Conservation (phyloP, 1,284 basidiomycete species). For the Ustilago nuda region DNA sequence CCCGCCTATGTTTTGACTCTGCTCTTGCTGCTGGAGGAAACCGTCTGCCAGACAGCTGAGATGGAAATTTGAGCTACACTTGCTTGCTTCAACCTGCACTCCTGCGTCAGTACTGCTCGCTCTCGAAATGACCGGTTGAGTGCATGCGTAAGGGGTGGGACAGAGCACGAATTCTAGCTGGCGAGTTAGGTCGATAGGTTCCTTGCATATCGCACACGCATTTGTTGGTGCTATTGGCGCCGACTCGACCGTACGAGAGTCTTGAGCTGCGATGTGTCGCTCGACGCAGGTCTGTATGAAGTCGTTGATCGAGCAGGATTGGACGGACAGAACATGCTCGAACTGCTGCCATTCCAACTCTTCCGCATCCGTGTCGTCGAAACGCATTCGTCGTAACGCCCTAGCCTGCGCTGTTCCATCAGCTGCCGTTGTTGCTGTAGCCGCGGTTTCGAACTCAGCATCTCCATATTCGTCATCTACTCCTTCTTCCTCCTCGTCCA, state of each 20-base stretch:
- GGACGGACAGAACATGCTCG: constrained; percentile 7
- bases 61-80: constrained; percentile 76
- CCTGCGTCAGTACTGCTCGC: not conserved
- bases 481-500: constrained; percentile 18
- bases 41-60: constrained; percentile 77
- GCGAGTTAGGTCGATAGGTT: constrained; percentile 27
- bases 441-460: not conserved
- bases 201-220: constrained; percentile 27
- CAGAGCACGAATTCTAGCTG: constrained; percentile 40
- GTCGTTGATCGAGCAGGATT: constrained; percentile 16
- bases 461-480: constrained; percentile 10
- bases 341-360: constrained; percentile 42
- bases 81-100: not conserved
- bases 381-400: constrained; percentile 21
- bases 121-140: not conserved
- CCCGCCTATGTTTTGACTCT: not conserved
- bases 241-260: constrained; percentile 17
- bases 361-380: constrained; percentile 34
- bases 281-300: constrained; percentile 38
- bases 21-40: constrained; percentile 72
- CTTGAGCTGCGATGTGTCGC: constrained; percentile 33
- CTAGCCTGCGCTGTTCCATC: not conserved
- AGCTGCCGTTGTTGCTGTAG: not conserved
- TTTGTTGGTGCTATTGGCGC: constrained; percentile 9
- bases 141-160: constrained; percentile 14